phyloP scores from a whole-genome alignment of 2,329 filamentous ascomycete genomes.

The Alternaria sp. region DNA sequence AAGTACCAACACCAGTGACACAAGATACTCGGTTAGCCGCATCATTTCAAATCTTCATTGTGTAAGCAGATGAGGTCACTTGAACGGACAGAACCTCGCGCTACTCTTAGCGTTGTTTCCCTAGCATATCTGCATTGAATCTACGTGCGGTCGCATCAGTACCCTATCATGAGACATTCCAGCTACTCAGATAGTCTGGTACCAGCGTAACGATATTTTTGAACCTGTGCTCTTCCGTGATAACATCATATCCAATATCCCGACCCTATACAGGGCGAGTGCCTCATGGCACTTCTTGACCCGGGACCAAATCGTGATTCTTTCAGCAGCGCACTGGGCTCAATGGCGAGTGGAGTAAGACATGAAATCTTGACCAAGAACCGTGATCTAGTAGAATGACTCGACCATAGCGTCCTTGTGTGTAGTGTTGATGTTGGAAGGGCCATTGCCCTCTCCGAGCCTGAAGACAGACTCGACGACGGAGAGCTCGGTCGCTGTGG shows the following conservation, averaged over 20 bases:
- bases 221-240: neutral
- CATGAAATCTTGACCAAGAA: neutral
- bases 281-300: neutral
- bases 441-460: conserved; percentile 81
- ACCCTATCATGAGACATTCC: neutral
- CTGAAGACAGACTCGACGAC: conserved; percentile 97
- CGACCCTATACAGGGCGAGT: neutral
- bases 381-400: conserved; percentile 83
- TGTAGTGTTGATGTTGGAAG: conserved; percentile 77
- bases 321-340: neutral
- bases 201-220: neutral
- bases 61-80: neutral
- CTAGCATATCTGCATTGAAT: neutral
- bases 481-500: conserved; percentile 95
- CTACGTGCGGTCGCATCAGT: neutral
- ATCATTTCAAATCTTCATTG: neutral
- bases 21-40: neutral
- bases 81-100: neutral
- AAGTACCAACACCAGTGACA: neutral
- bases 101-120: neutral
- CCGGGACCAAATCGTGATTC: neutral
- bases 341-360: neutral
- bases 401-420: conserved; percentile 99
- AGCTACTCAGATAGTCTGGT: neutral
- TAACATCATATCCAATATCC: neutral